phyloP scores from a whole-genome alignment of 108 stramenopile species.

The Nitzschia putrida region DNA sequence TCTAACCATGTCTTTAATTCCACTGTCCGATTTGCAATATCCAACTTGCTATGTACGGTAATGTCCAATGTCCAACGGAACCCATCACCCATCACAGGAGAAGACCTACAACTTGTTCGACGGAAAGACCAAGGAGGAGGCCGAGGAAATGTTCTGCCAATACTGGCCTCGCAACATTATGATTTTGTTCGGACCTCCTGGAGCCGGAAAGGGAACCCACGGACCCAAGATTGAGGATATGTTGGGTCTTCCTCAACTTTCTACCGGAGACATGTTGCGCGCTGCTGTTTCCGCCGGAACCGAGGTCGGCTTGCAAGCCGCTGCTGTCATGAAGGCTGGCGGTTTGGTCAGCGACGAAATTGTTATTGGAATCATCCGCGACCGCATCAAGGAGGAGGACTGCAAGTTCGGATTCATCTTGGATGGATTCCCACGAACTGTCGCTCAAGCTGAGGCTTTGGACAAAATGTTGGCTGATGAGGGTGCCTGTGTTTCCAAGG shows the following conservation, averaged over 20 bases:
- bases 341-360: conserved; percentile 95
- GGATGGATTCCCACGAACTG: conserved; percentile 96
- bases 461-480: conserved; percentile 92
- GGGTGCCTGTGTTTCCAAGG: conserved; percentile 89
- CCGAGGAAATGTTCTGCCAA: conserved; percentile 80
- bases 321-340: conserved; percentile 97
- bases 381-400: conserved; percentile 88
- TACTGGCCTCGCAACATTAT: conserved; percentile 94
- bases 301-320: conserved; percentile 95
- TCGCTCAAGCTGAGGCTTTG: conserved; percentile 92
- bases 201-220: conserved; percentile 88
- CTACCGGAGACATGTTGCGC: conserved; percentile 99
- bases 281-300: conserved; percentile 95
- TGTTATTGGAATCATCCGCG: conserved; percentile 94
- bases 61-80: too few relatives aligned
- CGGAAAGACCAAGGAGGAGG: conserved; percentile 52
- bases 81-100: conserved; percentile 1
- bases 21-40: too few relatives aligned
- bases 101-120: conserved; percentile 40
- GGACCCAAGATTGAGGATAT: conserved; percentile 86
- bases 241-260: conserved; percentile 85
- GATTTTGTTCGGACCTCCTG: conserved; percentile 61
- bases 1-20: too few relatives aligned
- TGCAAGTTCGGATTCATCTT: conserved; percentile 97
- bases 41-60: too few relatives aligned